Evolutionary conservation across 2,329 filamentous ascomycete species (phyloP).

Genomic region (Scedosporium boydii): DNA sequence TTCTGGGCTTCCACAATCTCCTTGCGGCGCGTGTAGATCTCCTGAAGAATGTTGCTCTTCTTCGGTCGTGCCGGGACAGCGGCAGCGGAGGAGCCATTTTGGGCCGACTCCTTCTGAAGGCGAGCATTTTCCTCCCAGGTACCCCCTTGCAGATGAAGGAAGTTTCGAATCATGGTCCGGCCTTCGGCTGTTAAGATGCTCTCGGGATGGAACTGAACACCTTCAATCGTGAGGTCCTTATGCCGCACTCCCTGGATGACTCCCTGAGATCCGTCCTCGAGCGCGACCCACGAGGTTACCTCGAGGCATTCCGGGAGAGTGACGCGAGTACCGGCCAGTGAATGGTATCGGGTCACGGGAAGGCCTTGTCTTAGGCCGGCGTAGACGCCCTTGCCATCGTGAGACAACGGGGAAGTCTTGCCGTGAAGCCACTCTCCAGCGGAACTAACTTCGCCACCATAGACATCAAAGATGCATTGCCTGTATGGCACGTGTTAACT

Average conservation of each 20-base stretch:
- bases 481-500: slow-evolving; percentile 25
- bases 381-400: slow-evolving; percentile 91
- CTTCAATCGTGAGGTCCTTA: slow-evolving; percentile 84
- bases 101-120: slow-evolving; percentile 33
- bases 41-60: slow-evolving; percentile 78
- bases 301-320: slow-evolving; percentile 81
- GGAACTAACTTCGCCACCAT: slow-evolving; percentile 82
- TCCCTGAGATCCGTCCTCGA: slow-evolving; percentile 65
- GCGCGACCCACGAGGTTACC: slow-evolving; percentile 80
- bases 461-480: slow-evolving; percentile 93
- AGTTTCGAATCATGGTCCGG: slow-evolving; percentile 84
- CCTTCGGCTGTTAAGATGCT: slow-evolving; percentile 91
- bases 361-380: slow-evolving; percentile 68
- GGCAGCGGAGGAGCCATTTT: slow-evolving; percentile 16
- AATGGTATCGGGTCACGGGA: slow-evolving; percentile 91
- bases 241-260: slow-evolving; percentile 97
- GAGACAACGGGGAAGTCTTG: slow-evolving; percentile 84
- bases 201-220: slow-evolving; percentile 95
- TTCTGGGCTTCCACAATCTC: slow-evolving; percentile 72
- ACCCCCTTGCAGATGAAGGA: slow-evolving; percentile 76
- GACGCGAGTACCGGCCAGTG: slow-evolving; percentile 80
- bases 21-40: slow-evolving; percentile 78
- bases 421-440: slow-evolving; percentile 96
- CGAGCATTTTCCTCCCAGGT: slow-evolving; percentile 78
- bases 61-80: slow-evolving; percentile 31